A percentile compares a stretch with the other conserved stretches of the same genome.
These are phyloP conservation scores for Didymella pinodella DNA, from an alignment of 2,329 filamentous ascomycete species.

Conservation along the genomic window DNA sequence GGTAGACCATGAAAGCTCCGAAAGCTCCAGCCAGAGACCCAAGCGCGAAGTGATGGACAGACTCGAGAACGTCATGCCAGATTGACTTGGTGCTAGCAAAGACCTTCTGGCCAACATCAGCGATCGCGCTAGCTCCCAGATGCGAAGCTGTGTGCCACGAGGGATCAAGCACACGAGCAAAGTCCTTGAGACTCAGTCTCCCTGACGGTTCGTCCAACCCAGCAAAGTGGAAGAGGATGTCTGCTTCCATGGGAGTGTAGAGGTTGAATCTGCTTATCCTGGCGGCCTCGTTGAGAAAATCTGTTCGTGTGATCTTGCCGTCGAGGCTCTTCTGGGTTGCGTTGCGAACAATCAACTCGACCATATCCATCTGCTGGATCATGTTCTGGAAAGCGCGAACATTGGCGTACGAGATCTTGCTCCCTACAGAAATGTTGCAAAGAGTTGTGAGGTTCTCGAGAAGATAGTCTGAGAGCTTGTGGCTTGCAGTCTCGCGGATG, in stretches of 20 bases:
- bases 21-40: conserved; percentile 94
- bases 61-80: conserved; percentile 73
- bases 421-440: conserved; percentile 91
- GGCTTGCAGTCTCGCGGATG: conserved; percentile 87
- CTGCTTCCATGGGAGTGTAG: conserved; percentile 98
- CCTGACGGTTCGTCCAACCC: conserved; percentile 90
- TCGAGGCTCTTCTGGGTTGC: conserved; percentile 84
- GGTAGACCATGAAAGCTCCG: conserved; percentile 99
- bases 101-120: conserved; percentile 59
- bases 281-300: conserved; percentile 94
- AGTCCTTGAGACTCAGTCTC: conserved; percentile 80
- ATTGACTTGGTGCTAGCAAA: conserved; percentile 65
- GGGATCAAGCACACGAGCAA: conserved; percentile 92
- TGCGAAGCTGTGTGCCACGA: conserved; percentile 78
- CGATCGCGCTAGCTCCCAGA: conserved; percentile 59
- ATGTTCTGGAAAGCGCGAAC: conserved; percentile 98
- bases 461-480: conserved; percentile 97
- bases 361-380: conserved; percentile 96
- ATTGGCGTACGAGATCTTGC: conserved; percentile 96
- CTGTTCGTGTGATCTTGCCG: conserved; percentile 90
- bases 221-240: conserved; percentile 98
- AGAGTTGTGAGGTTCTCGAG: conserved; percentile 89
- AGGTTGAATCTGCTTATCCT: conserved; percentile 91
- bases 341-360: conserved; percentile 90
- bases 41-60: conserved; percentile 87